phyloP scores from a whole-genome alignment of 179 eudicot genomes.

The Vitellaria paradoxa region DNA sequence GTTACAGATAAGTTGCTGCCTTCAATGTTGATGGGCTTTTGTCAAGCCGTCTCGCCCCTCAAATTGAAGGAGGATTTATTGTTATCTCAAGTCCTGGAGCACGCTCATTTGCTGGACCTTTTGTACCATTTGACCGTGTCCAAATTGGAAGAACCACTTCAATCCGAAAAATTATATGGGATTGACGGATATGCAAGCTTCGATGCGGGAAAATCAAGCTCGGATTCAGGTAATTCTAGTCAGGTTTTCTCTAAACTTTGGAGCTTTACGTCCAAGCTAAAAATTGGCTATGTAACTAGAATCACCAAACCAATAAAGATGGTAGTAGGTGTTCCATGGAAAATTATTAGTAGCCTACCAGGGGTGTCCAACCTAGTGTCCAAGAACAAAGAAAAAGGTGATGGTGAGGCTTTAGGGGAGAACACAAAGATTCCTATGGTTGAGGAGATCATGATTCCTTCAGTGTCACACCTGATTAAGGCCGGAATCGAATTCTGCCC shows the following conservation, averaged over 20 bases:
- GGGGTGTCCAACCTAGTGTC: background rate
- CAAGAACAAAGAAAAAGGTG: background rate
- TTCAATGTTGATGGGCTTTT: background rate
- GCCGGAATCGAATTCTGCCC: slow-evolving; percentile 15
- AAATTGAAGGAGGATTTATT: background rate
- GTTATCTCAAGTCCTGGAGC: background rate
- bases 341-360: background rate
- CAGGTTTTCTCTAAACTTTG: background rate
- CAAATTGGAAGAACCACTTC: background rate
- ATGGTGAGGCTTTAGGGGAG: background rate
- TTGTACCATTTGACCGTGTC: background rate
- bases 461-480: slow-evolving; percentile 8
- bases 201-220: background rate
- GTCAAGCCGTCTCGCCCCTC: background rate
- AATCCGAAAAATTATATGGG: background rate
- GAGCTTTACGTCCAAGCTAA: background rate
- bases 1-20: background rate
- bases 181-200: too few relatives aligned
- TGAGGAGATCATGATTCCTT: slow-evolving; percentile 21
- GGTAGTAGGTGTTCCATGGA: background rate
- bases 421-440: background rate
- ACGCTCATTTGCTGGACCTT: slow-evolving; percentile 3
- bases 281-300: background rate
- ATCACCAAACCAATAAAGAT: background rate
- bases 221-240: slow-evolving; percentile 3